phyloP scores from a whole-genome alignment of 1,139 yeast genomes.

The Hyphopichia khmerensis region DNA sequence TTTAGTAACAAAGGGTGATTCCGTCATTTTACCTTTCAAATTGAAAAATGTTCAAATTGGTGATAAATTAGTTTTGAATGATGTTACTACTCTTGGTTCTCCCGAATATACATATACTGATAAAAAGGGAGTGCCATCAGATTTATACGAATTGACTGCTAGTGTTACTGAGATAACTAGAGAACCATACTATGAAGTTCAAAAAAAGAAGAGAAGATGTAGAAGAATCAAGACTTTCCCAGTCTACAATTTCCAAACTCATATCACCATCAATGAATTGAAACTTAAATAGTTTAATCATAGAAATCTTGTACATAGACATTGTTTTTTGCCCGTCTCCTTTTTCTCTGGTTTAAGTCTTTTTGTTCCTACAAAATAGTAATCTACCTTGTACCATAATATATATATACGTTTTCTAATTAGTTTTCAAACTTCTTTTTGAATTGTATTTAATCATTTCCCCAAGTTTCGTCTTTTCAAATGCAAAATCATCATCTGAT shows the following conservation, averaged over 20 bases:
- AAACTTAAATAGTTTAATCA: slow-evolving; percentile 31
- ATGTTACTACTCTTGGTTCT: slow-evolving; percentile 81
- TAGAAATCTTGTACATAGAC: slow-evolving; percentile 5
- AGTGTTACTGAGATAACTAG: slow-evolving; percentile 83
- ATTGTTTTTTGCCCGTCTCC: background rate
- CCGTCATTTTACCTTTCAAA: slow-evolving; percentile 71
- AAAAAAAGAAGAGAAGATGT: slow-evolving; percentile 72
- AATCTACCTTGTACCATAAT: slow-evolving; percentile 1
- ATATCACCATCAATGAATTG: slow-evolving; percentile 75
- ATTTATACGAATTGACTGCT: slow-evolving; percentile 65
- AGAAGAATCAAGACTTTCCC: slow-evolving; percentile 79
- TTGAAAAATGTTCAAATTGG: slow-evolving; percentile 79
- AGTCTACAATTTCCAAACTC: slow-evolving; percentile 79
- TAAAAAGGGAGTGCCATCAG: slow-evolving; percentile 31
- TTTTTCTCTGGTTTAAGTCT: no score
- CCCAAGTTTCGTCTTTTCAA: slow-evolving; percentile 65
- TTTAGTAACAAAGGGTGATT: slow-evolving; percentile 89
- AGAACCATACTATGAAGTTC: slow-evolving; percentile 64
- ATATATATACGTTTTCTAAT: background rate
- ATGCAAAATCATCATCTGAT: slow-evolving; percentile 50
- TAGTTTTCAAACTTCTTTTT: slow-evolving; percentile 16
- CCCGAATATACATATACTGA: slow-evolving; percentile 67
- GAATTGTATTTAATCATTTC: slow-evolving; percentile 34
- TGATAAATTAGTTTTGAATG: slow-evolving; percentile 66
- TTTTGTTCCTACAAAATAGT: no score